Evolutionary conservation across 495 filamentous ascomycete species (phyloP).

Genomic region (Neurospora terricola): DNA sequence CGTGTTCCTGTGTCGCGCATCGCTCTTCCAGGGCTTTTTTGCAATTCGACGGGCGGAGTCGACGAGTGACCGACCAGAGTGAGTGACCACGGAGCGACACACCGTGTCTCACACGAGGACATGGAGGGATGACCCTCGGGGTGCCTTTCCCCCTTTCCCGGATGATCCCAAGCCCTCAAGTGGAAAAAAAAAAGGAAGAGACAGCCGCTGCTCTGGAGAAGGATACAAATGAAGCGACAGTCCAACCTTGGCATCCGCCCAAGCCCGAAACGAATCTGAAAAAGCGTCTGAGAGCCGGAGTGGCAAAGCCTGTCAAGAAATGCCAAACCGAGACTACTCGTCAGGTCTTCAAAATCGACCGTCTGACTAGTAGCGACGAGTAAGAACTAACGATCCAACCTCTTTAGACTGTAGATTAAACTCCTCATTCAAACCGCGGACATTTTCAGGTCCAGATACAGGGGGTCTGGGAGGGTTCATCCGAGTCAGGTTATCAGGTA

Average conservation of each 20-base stretch:
- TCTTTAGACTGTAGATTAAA: not conserved
- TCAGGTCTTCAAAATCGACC: too few species aligned
- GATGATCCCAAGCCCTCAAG: not conserved
- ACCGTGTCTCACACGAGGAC: not conserved
- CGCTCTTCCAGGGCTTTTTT: not conserved
- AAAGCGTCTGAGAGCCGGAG: not conserved
- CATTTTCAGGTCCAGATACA: not conserved
- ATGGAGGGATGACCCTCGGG: not conserved
- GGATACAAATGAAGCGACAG: not conserved
- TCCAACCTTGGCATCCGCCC: not conserved
- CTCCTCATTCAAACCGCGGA: not conserved
- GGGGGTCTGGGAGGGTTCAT: not conserved
- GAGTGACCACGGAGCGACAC: not conserved
- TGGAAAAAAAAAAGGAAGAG: not conserved
- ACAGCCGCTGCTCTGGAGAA: not conserved
- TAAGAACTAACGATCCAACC: not conserved
- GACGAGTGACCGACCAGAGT: not conserved
- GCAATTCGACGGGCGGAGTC: not conserved
- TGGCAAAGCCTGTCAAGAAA: not conserved
- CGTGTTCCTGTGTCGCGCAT: not conserved
- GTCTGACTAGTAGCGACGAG: too few species aligned
- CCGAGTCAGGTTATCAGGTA: not conserved
- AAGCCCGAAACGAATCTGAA: not conserved
- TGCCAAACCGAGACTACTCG: not conserved
- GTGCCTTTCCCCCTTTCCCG: not conserved